phyloP scores from a whole-genome alignment of 495 filamentous ascomycete species.

The Penicillium bovifimosum region DNA sequence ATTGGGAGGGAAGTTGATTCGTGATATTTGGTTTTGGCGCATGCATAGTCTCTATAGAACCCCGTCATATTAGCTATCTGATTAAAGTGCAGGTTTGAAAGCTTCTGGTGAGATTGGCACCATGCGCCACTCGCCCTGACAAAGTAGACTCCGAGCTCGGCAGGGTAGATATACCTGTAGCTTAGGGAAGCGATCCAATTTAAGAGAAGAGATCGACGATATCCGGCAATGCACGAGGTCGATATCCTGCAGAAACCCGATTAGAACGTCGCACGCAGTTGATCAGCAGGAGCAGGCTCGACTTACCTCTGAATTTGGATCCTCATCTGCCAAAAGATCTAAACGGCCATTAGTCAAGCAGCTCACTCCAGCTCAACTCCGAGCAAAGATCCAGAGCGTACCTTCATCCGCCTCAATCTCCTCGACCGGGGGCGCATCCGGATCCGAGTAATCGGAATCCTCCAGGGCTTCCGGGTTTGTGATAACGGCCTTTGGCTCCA shows the following conservation, averaged over 20 bases:
- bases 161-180: constrained; percentile 47
- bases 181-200: constrained; percentile 74
- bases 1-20: constrained; percentile 60
- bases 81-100: not conserved
- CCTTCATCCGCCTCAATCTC: constrained; percentile 80
- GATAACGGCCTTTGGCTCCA: constrained; percentile 56
- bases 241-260: constrained; percentile 59
- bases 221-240: constrained; percentile 85
- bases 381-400: constrained; percentile 20
- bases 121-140: not conserved
- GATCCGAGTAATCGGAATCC: constrained; percentile 81
- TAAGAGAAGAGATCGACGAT: constrained; percentile 68
- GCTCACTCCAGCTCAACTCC: not conserved
- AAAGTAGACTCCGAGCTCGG: not conserved
- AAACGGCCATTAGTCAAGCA: constrained; percentile 6
- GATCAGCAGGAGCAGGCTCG: not conserved
- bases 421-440: constrained; percentile 69
- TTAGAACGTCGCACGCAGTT: constrained; percentile 7
- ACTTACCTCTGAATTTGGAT: constrained; percentile 50
- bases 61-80: constrained; percentile 7
- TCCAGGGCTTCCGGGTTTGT: constrained; percentile 72
- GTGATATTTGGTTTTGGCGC: constrained; percentile 84
- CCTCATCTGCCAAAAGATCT: constrained; percentile 65
- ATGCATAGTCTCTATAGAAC: constrained; percentile 68
- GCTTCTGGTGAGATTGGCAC: not conserved